A percentile compares a stretch with the other conserved stretches of the same genome.
These are phyloP conservation scores for Colletotrichum agaves DNA, from an alignment of 2,329 filamentous ascomycete genomes.

Conservation along the genomic window DNA sequence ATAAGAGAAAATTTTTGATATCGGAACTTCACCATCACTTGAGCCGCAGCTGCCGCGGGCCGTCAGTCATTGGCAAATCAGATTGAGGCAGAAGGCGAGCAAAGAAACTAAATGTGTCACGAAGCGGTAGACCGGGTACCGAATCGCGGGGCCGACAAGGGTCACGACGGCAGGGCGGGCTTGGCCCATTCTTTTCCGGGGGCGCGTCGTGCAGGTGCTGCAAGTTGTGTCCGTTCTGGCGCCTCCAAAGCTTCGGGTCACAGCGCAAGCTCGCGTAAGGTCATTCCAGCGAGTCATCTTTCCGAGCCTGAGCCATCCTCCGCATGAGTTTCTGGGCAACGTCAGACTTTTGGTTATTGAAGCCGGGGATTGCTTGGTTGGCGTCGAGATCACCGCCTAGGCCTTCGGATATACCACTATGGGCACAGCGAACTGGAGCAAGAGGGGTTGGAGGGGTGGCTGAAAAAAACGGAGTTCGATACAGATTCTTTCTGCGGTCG, in stretches of 20 bases:
- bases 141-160: slow-evolving; percentile 35
- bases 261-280: slow-evolving; percentile 28
- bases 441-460: slow-evolving; percentile 31
- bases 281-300: slow-evolving; percentile 30
- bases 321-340: slow-evolving; percentile 11
- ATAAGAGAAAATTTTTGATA: slow-evolving; percentile 26
- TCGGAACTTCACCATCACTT: slow-evolving; percentile 19
- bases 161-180: slow-evolving; percentile 21
- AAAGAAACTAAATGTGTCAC: slow-evolving; percentile 24
- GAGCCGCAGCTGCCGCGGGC: slow-evolving; percentile 34
- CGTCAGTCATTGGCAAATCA: slow-evolving; percentile 34
- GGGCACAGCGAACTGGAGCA: neutral
- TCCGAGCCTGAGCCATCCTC: neutral
- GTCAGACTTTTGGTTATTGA: slow-evolving; percentile 4
- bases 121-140: slow-evolving; percentile 26
- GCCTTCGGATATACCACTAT: slow-evolving; percentile 10
- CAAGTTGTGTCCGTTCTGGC: slow-evolving; percentile 16
- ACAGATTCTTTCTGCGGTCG: slow-evolving; percentile 36
- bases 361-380: slow-evolving; percentile 29
- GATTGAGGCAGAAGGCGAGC: slow-evolving; percentile 23
- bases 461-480: slow-evolving; percentile 32
- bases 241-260: slow-evolving; percentile 31
- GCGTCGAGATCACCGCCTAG: slow-evolving; percentile 26
- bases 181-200: slow-evolving; percentile 2
- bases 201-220: slow-evolving; percentile 25